A percentile compares a stretch with the other conserved stretches of the same genome.
Evolutionary conservation across 73 alveolate genomes (phyloP).

Genomic region (Uronychia binucleata): DNA sequence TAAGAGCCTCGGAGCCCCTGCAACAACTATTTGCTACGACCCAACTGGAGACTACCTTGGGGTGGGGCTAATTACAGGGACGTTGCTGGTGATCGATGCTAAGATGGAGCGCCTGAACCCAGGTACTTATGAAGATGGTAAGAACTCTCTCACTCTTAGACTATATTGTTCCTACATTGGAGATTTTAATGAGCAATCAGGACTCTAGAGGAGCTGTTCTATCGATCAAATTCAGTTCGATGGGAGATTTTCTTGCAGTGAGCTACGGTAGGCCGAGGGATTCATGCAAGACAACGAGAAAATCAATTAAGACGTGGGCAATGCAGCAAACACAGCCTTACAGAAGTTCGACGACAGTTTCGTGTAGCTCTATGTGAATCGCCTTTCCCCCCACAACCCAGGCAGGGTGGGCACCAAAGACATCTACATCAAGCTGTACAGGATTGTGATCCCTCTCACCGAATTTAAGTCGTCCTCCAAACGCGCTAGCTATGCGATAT

Average conservation of each 20-base stretch:
- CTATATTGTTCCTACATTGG: conserved; percentile 55
- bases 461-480: conserved; percentile 45
- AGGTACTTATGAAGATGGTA: conserved; percentile 57
- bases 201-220: conserved; percentile 69
- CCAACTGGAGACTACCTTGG: conserved; percentile 94
- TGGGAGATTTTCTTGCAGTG: conserved; percentile 85
- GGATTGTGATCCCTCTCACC: conserved; percentile 50
- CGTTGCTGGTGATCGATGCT: conserved; percentile 59
- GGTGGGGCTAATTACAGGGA: conserved; percentile 83
- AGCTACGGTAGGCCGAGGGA: conserved; percentile 66
- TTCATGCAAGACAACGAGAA: conserved; percentile 61
- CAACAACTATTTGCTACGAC: conserved; percentile 84
- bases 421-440: conserved; percentile 47
- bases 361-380: conserved; percentile 56
- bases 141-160: neutral
- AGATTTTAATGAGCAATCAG: conserved; percentile 46
- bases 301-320: conserved; percentile 4
- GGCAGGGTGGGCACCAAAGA: conserved; percentile 43
- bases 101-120: conserved; percentile 48
- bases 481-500: conserved; percentile 66
- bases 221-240: conserved; percentile 57
- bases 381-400: conserved; percentile 39
- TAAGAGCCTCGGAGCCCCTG: conserved; percentile 85
- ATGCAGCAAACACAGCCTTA: conserved; percentile 1
- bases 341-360: conserved; percentile 47